These are phyloP conservation scores for Phytomonas sp. DNA, from an alignment of 208 protist species.

Conservation along the genomic window DNA sequence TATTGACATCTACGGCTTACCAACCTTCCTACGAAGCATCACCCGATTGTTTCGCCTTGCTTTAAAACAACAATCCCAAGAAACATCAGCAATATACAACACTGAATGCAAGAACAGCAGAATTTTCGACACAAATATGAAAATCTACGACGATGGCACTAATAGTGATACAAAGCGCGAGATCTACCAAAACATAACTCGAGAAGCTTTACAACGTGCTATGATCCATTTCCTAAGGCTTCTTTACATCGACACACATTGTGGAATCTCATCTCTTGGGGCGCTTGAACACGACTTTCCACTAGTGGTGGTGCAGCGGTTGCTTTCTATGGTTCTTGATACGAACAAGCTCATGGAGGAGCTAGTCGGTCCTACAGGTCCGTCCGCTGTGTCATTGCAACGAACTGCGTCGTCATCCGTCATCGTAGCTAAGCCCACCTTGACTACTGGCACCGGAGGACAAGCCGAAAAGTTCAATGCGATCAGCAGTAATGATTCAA, in stretches of 20 bases:
- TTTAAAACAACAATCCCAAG: not conserved
- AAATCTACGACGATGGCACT: not conserved
- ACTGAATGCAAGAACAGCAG: not conserved
- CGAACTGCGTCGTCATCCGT: not conserved
- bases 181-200: not conserved
- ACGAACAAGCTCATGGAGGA: not conserved
- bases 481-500: not conserved
- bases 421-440: not conserved
- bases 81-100: not conserved
- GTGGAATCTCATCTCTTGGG: not conserved
- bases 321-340: not conserved
- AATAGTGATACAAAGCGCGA: not conserved
- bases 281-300: not conserved
- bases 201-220: not conserved
- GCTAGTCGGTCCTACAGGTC: not conserved
- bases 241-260: not conserved
- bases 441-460: not conserved
- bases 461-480: not conserved
- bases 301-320: not conserved
- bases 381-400: not conserved
- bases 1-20: slow-evolving; percentile 11
- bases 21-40: slow-evolving; percentile 9
- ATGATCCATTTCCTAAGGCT: not conserved
- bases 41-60: not conserved
- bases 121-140: not conserved